Conservation (phyloP, 1,284 basidiomycete genomes). For the Veloporphyrellus conicus region DNA sequence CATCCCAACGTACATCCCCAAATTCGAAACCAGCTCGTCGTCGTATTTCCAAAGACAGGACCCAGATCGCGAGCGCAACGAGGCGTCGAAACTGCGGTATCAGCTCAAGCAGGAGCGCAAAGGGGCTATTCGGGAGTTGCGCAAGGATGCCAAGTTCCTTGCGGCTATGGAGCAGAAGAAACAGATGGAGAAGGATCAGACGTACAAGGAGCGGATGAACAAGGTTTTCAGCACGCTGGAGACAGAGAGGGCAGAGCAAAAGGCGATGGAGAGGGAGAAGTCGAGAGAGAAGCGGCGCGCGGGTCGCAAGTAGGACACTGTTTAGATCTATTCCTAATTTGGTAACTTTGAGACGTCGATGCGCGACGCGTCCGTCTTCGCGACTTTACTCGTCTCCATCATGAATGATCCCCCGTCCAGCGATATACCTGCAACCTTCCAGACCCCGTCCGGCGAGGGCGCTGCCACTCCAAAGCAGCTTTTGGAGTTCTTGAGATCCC, state of each 20-base stretch:
- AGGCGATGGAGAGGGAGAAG: slow-evolving; percentile 84
- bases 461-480: slow-evolving; percentile 42
- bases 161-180: slow-evolving; percentile 82
- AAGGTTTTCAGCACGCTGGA: slow-evolving; percentile 80
- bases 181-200: slow-evolving; percentile 77
- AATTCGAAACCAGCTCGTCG: slow-evolving; percentile 84
- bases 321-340: slow-evolving; percentile 8
- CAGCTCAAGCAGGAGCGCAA: slow-evolving; percentile 96
- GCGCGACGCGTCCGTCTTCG: slow-evolving; percentile 10
- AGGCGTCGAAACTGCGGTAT: slow-evolving; percentile 79
- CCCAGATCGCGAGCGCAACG: slow-evolving; percentile 90
- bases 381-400: no score
- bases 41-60: slow-evolving; percentile 81
- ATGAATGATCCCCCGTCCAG: slow-evolving; percentile 29
- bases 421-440: slow-evolving; percentile 38
- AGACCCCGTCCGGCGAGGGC: slow-evolving; percentile 35
- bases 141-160: slow-evolving; percentile 93
- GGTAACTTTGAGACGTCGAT: background rate
- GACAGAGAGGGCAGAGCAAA: slow-evolving; percentile 92
- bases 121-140: slow-evolving; percentile 93
- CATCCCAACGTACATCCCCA: slow-evolving; percentile 89
- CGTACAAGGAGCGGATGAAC: slow-evolving; percentile 79
- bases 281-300: slow-evolving; percentile 70
- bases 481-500: slow-evolving; percentile 41
- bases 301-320: slow-evolving; percentile 53